Percentiles rank a stretch among this genome's conserved stretches.
Evolutionary conservation across 495 filamentous ascomycete species (phyloP).

Genomic region (Penicillium paradoxum): DNA sequence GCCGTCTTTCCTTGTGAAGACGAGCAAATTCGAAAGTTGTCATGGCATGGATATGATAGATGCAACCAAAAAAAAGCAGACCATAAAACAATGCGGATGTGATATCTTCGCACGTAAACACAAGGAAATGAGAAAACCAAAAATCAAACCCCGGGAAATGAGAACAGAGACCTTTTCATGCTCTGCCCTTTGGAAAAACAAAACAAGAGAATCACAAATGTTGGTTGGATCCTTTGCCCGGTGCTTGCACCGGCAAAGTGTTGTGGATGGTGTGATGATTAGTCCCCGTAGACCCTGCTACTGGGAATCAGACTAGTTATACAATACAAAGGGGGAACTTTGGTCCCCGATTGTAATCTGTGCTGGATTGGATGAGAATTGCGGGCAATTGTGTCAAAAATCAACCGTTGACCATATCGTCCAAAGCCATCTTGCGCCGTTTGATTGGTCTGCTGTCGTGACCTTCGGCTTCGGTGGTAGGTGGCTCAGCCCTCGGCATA

Average conservation of each 20-base stretch:
- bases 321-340: constrained; percentile 21
- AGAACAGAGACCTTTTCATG: constrained; percentile 4
- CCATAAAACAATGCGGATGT: constrained; percentile 2
- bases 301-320: constrained; percentile 21
- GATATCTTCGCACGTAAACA: background rate
- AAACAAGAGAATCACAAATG: constrained; percentile 6
- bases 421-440: constrained; percentile 59
- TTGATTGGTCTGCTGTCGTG: constrained; percentile 57
- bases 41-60: background rate
- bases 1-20: background rate
- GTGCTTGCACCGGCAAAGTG: constrained; percentile 10
- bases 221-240: background rate
- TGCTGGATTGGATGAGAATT: background rate
- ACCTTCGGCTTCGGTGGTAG: constrained; percentile 19
- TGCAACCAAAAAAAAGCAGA: background rate
- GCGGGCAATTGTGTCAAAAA: background rate
- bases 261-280: constrained; percentile 11
- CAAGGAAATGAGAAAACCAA: background rate
- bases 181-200: background rate
- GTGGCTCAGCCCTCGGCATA: constrained; percentile 11
- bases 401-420: constrained; percentile 47
- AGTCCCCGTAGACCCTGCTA: constrained; percentile 36
- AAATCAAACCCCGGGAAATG: constrained; percentile 7
- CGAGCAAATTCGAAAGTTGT: background rate
- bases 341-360: constrained; percentile 15